Evolutionary conservation across 2,329 filamentous ascomycete genomes (phyloP), one percentile per base, ranked within the genome.

Genomic region (Tolypocladium guangdongense): DNA sequence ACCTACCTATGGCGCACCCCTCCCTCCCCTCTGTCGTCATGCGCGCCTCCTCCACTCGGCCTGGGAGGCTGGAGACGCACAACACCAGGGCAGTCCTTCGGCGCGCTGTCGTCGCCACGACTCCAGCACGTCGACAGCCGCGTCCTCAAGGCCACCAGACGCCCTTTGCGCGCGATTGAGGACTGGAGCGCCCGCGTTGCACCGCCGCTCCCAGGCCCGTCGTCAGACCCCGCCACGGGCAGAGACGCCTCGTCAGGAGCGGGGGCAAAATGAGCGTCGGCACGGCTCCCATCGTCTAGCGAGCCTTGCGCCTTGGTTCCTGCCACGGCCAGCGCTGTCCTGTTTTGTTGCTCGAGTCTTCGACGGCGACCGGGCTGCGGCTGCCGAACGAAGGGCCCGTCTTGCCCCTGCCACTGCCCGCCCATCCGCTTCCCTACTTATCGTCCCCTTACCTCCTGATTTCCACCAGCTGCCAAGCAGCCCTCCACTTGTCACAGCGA

Each of bases 21-120:
- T 58, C 62, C 60, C 60, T 60, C 61, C 63, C 65, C 66, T 65
- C 68, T 70, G 66, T 71, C 69, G 68, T 71, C 69, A 72, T 72
- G 68, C 27, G 62, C 62, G 49, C 63, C 60, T 59, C 62, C 62
- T 58, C 61, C 62, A 46, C 47, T 14, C 38, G 12, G n/a, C 33
- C 27, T 35, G 20, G 16, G 27, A 24, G 33, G 22, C n/a, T 7
- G n/a, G 49, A 20, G 24, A 33, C 18, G 49, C 49, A 41, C 49
- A 43, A 41, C 49, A 43, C 37, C 27, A 51, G n/a, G 16, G 27
- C 43, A 32, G 27, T 47, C 11, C 38, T 16, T 20, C 49, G 27
- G 12, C 37, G 35, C 22, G 47, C 22, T n/a, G 36, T 22, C 35
- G 33, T 37, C 12, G 43, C 32, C 24, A 48, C 41, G 39, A 30